Evolutionary conservation across 1,139 yeast species (phyloP), one percentile per base, ranked within the genome.

Genomic region (Hansenula sp.): DNA sequence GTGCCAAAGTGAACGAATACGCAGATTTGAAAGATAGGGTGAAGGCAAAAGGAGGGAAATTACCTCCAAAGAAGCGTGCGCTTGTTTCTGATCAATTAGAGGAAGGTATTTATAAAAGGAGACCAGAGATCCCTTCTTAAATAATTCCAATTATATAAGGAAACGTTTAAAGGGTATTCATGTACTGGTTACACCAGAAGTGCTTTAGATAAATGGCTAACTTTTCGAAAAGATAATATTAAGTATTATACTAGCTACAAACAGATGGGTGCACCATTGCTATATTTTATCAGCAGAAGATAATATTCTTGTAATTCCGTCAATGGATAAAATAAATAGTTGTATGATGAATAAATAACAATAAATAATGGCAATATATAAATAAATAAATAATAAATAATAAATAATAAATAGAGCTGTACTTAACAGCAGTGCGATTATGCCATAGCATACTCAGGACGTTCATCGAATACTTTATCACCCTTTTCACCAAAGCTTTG

Each of bases 401-500:
- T 29, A 43, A 38, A 39, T 37, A 33, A 21, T 21, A 21, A 38
- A 39, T 27, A 32, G 22, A n/a, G 11, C n/a, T 11, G 9, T 13
- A 14, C 5, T n/a, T 12, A 30, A 10, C 30, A 9, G 17, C 14
- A 6, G n/a, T 4, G 13, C n/a, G 19, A 6, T 43, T 36, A 52
- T 11, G 56, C 57, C 43, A 55, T 44, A 24, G 54, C 56, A 36
- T 47, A 47, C 16, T 47, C 48, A 31, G 59, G 59, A 42, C 64
- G 70, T 46, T 74, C 75, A 59, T 78, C 83, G 45, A 61, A 61
- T 42, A 69, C 61, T 62, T 79, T 79, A 49, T 79, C 85, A 51
- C 79, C 69, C 65, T 77, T 74, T 44, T 82, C 75, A 44, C 87
- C 87, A 58, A 80, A 79, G 41, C 82, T 66, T 41, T 79, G 68